Evolutionary conservation across 257 asterid genomes (phyloP), one percentile per base, ranked within the genome.

Genomic region (Lithospermum erythrorhizon): DNA sequence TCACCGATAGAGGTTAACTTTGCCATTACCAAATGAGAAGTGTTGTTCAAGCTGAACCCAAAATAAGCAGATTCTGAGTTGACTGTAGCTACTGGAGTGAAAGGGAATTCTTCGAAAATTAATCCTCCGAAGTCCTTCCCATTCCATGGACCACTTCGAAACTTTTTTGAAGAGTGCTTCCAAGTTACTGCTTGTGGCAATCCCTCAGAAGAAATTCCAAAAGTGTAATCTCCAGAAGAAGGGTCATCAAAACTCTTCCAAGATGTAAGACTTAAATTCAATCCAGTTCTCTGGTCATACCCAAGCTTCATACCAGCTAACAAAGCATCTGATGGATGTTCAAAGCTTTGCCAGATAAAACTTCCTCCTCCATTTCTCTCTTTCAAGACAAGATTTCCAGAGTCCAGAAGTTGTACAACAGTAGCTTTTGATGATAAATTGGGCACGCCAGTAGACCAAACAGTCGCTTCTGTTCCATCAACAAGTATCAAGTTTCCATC

Each of bases 141-240:
- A 9, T 55, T 11, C 59, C 59, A 55, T 10, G 59, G 59, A 21
- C 59, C 59, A 55, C 59, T 55, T 55, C 59, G 59, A 55, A 21
- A 55, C 2, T 0, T 16, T 55, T 55, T 55, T 5, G 19, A 11
- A 23, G n/a, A 55, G 21, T 18, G 9, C 59, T 55, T 3, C 59
- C 59, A 55, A 55, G 20, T 22, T 22, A 55, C 5, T 22, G 19
- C 19, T 22, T 55, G 32, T 22, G 59, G 59, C 27, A 55, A 29
- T 21, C 59, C 59, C 9, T 10, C n/a, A 23, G 14, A n/a, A 17
- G 22, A 30, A 23, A 55, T 55, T 21, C 59, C 32, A n/a, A 21
- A 22, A 13, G 59, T 55, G 20, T 55, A 55, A 21, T 55, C 59
- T 55, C 59, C 59, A 55, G 59, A 17, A 55, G 59, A 55, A 22